Base-by-base conservation (phyloP, 345 rosid species). In the Eucalyptus erythrocorys region DNA sequence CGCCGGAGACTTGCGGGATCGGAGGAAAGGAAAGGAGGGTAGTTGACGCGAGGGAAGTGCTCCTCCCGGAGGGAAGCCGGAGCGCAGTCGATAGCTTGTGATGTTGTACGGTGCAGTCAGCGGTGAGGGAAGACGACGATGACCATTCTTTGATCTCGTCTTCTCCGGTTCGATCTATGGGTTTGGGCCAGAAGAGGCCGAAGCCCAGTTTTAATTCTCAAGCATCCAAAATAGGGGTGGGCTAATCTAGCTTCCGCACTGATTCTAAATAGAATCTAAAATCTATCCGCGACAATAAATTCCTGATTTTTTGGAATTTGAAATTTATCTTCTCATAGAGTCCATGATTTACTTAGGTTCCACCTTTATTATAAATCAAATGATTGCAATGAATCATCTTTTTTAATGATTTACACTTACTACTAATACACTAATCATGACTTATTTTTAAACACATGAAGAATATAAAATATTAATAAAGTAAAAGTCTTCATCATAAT, bases 201-300 rank as follows among this genome's bases (percentile, higher is more conserved):
- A 49, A 45, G 45, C 81, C 81, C 19, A 34, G 43, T 34, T 68
- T 17, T 24, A 9, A 68, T 68, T 68, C 80, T 17, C 2, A 34
- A 34, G 80, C 43, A 40, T 34, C 24, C 3, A 68, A 1, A 68
- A 1, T 17, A 42, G 37, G 80, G 51, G 19, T 0, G 7, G 51
- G 51, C 19, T 0, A 14, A 1, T 2, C 51, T 1, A 49, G 1
- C 51, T 14, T 49, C 19, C 7, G 0, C 19, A 49, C 1, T 2
- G 0, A 15, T 1, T 49, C 51, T 0, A 49, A 1, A 0, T 49
- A 49, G 0, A 49, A 49, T 49, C 0, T 15, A 49, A 15, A 49
- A 49, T 49, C 51, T 15, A 14, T 3, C 51, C 3, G 2, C 15
- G 0, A 1, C 1, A 15, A 49, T 1, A 49, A 14, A 0, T 49